Evolutionary conservation across 2,329 filamentous ascomycete species (phyloP).

Genomic region (Bisporella sp.): DNA sequence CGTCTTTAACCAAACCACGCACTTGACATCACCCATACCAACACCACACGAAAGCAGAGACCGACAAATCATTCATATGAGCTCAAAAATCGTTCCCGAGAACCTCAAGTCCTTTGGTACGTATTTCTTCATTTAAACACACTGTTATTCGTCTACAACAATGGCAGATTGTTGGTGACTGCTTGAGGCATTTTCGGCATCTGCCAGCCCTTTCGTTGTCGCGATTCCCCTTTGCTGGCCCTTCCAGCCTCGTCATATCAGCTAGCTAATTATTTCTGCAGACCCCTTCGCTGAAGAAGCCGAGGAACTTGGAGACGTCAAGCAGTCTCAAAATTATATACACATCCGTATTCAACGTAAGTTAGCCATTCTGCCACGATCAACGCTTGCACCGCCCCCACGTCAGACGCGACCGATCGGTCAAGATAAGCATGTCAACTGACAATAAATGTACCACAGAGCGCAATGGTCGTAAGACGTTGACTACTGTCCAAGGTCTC

Average conservation of each 20-base stretch:
- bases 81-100: neutral
- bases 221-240: neutral
- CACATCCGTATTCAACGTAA: constrained; percentile 99
- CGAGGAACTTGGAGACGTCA: constrained; percentile 95
- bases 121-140: neutral
- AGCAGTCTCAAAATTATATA: constrained; percentile 96
- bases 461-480: constrained; percentile 99
- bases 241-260: neutral
- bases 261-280: constrained; percentile 32
- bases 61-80: neutral
- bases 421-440: constrained; percentile 28
- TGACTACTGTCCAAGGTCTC: constrained; percentile 98
- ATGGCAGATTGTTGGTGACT: neutral
- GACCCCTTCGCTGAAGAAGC: constrained; percentile 99
- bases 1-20: neutral
- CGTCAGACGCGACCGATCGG: too few species aligned
- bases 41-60: neutral
- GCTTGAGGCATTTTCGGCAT: neutral
- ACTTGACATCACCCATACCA: neutral
- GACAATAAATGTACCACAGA: constrained; percentile 50
- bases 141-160: neutral
- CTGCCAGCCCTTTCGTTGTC: neutral
- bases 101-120: constrained; percentile 1
- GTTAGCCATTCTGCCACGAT: constrained; percentile 31
- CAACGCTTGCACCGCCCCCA: too few species aligned